Conservation (phyloP, 495 filamentous ascomycete species). For the Talaromyces wortmannii region DNA sequence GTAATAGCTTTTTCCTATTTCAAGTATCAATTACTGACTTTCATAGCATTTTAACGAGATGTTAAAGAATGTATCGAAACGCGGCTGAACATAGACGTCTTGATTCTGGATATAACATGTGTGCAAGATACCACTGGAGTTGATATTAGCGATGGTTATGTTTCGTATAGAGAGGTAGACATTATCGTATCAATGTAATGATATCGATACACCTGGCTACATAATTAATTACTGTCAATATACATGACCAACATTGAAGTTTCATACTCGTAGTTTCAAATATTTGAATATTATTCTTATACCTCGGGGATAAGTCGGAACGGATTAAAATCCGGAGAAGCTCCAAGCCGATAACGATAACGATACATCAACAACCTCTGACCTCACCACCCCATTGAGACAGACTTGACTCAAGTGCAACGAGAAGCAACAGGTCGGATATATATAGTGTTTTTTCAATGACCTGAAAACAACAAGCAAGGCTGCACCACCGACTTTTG, state of each 20-base stretch:
- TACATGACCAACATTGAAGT: neutral
- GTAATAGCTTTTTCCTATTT: neutral
- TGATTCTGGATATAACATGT: neutral
- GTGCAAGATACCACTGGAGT: neutral
- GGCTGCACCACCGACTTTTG: neutral
- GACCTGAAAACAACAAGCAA: neutral
- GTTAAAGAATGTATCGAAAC: constrained; percentile 35
- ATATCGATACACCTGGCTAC: too few species aligned
- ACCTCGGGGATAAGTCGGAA: neutral
- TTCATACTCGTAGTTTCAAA: neutral
- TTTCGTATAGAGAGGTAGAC: neutral
- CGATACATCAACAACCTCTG: neutral
- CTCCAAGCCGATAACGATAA: neutral
- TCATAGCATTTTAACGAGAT: constrained; percentile 37
- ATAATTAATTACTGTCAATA: too few species aligned
- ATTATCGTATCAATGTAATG: neutral
- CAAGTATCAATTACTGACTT: constrained; percentile 5
- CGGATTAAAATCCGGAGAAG: neutral
- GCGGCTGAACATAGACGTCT: constrained; percentile 8
- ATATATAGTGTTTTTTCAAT: too few species aligned
- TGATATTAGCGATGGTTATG: neutral
- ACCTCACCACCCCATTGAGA: neutral
- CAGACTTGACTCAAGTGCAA: neutral
- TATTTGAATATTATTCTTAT: neutral
- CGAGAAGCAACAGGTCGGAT: neutral